Base-by-base conservation (phyloP, 2,329 filamentous ascomycete genomes). In the Rosellinia necatrix region DNA sequence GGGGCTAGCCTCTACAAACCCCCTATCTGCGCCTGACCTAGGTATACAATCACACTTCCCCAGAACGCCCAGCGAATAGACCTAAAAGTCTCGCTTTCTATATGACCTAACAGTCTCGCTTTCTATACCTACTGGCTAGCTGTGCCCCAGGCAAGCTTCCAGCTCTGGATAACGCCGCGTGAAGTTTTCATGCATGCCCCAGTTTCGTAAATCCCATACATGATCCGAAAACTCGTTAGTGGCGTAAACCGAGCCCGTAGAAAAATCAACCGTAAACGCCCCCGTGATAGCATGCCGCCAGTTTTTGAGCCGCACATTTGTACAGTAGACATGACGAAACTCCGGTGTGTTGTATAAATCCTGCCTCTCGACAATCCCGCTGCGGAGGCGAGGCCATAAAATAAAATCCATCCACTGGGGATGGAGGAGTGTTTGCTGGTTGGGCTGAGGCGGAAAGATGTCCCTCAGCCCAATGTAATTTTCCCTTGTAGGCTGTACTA, bases 341-440 rank as follows among this genome's bases (percentile, higher is more conserved):
- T 76, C 72, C 2, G 69, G 66, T 6, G 70, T 76, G 35, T 68
- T 70, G 52, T 76, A 77, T 4, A 68, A 46, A 13, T 69, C 65
- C 53, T 73, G 74, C 19, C 69, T 69, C 42, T 70, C 63, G 21
- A 74, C 72, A 42, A 72, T 64, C 35, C 64, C 68, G 48, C 72
- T 70, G 53, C 72, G 71, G 22, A 76, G 59, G 30, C 67, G 64
- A 21, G 66, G 64, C 69, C 70, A 74, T 10, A 71, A 52, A 17
- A 71, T 52, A 6, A 70, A 64, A 49, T 72, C 66, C 27, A 76
- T 65, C 68, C 71, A 72, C 38, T 68, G 65, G 8, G 60, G 60
- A 53, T 72, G 71, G 6, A 64, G 60, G 19, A 64, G 60, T 47
- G 54, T 63, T 43, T 64, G 59, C 53, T 73, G 71, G 38, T 58